Evolutionary conservation across 1,284 basidiomycete genomes (phyloP).

Genomic region (Xerocomus amazonicus): DNA sequence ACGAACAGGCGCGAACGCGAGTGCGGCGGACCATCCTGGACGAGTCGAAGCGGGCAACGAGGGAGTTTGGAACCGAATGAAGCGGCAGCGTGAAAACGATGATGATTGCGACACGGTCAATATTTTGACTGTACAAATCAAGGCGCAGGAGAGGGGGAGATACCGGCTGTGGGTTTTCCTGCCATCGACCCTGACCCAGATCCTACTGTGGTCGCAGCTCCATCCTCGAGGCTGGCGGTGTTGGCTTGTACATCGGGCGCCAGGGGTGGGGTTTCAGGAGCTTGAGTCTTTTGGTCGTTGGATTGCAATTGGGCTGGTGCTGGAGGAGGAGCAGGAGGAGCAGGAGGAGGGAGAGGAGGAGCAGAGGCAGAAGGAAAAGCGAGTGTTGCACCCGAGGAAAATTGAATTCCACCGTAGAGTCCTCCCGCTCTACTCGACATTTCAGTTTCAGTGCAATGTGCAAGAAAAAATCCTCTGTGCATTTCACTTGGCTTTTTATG

Average conservation of each 20-base stretch:
- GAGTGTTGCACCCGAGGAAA: constrained; percentile 58
- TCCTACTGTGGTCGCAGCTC: constrained; percentile 21
- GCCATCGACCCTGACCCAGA: constrained; percentile 37
- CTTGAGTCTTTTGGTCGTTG: constrained; percentile 15
- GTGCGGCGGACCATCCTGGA: constrained; percentile 80
- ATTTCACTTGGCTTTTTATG: neutral
- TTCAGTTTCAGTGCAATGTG: constrained; percentile 26
- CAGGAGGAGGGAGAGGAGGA: constrained; percentile 3
- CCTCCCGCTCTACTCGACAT: constrained; percentile 77
- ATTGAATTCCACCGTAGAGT: constrained; percentile 78
- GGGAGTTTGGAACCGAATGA: neutral
- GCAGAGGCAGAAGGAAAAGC: constrained; percentile 30
- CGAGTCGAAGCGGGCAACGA: too few relatives aligned
- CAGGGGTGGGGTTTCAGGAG: constrained; percentile 7
- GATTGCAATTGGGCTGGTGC: constrained; percentile 8
- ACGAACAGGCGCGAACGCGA: constrained; percentile 78
- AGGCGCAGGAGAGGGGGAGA: constrained; percentile 46
- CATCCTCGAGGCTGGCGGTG: constrained; percentile 21
- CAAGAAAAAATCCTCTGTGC: constrained; percentile 16
- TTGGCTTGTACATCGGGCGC: constrained; percentile 17
- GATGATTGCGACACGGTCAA: constrained; percentile 37
- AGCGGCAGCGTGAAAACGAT: constrained; percentile 26
- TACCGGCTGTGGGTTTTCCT: constrained; percentile 79
- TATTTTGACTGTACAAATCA: constrained; percentile 35
- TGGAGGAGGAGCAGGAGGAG: neutral